Percentiles rank a stretch among this genome's conserved stretches.
Conservation (phyloP, 345 rosid species). For the Eucalyptus virginea region DNA sequence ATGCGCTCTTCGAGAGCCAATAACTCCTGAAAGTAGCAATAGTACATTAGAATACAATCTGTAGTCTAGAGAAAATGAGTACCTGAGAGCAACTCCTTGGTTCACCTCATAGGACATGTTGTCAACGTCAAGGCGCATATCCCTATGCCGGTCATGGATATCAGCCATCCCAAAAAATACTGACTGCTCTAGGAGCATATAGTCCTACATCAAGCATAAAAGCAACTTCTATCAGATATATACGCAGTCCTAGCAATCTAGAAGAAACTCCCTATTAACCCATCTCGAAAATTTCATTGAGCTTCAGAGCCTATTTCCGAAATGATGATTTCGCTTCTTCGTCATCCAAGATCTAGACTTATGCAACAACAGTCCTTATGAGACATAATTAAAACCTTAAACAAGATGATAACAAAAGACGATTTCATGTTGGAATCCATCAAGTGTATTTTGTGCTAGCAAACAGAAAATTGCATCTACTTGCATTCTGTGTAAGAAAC, state of each 20-base stretch:
- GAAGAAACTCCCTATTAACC: neutral
- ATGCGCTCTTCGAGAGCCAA: constrained; percentile 84
- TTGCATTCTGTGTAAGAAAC: neutral
- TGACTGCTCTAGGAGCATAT: constrained; percentile 76
- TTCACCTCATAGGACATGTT: constrained; percentile 95
- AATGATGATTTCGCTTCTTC: neutral
- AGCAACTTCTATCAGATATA: neutral
- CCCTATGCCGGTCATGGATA: constrained; percentile 72
- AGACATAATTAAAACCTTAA: neutral
- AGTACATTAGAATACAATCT: neutral
- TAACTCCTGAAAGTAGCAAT: constrained; percentile 41
- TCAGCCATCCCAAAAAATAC: constrained; percentile 49
- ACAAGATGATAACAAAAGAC: neutral
- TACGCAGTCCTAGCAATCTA: neutral
- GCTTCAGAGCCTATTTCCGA: neutral
- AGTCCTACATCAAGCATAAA: constrained; percentile 33
- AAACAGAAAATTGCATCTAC: neutral
- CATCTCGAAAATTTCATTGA: neutral
- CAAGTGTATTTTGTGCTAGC: neutral
- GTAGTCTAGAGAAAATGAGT: neutral
- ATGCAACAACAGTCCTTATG: neutral
- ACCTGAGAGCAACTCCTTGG: neutral
- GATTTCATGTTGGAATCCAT: neutral
- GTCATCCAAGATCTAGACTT: neutral
- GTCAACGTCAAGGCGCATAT: constrained; percentile 96